Conservation (phyloP, 352 stramenopile genomes). For the Plasmopara halstedii region DNA sequence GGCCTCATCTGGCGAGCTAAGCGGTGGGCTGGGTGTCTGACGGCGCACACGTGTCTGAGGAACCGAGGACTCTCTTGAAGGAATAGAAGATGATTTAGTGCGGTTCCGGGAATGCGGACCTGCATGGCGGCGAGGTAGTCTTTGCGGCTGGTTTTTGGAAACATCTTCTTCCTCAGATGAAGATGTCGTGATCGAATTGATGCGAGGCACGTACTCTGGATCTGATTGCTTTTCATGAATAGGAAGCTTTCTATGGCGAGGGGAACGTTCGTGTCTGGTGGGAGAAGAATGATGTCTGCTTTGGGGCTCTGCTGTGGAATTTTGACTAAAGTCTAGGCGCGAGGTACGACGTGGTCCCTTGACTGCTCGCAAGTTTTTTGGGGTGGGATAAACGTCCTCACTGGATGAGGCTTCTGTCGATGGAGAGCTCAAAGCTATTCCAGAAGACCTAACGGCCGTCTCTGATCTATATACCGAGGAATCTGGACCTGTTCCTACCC, state of each 20-base stretch:
- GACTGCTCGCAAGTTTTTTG: neutral
- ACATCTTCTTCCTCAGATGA: constrained; percentile 11
- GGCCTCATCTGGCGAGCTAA: constrained; percentile 2
- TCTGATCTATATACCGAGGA: constrained; percentile 1
- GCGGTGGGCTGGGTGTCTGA: constrained; percentile 1
- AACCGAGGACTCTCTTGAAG: constrained; percentile 1
- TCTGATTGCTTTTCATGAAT: constrained; percentile 1
- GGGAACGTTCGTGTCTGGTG: neutral
- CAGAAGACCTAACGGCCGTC: neutral
- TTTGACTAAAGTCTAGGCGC: neutral
- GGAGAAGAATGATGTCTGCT: constrained; percentile 1
- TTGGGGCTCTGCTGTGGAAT: neutral
- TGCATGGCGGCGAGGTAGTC: constrained; percentile 5
- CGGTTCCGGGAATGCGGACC: constrained; percentile 1
- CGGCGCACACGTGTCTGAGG: constrained; percentile 6
- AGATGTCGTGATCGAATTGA: constrained; percentile 3
- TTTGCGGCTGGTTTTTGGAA: constrained; percentile 1
- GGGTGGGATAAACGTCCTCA: constrained; percentile 1
- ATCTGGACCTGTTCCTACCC: neutral
- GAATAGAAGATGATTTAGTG: constrained; percentile 14
- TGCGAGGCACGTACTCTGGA: constrained; percentile 6
- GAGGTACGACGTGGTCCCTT: constrained; percentile 1
- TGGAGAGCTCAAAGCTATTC: constrained; percentile 8
- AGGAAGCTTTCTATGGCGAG: neutral
- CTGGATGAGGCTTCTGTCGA: constrained; percentile 1